Base-by-base conservation (phyloP, 2,329 filamentous ascomycete genomes). In the Arthrobotrys pseudoclavata region DNA sequence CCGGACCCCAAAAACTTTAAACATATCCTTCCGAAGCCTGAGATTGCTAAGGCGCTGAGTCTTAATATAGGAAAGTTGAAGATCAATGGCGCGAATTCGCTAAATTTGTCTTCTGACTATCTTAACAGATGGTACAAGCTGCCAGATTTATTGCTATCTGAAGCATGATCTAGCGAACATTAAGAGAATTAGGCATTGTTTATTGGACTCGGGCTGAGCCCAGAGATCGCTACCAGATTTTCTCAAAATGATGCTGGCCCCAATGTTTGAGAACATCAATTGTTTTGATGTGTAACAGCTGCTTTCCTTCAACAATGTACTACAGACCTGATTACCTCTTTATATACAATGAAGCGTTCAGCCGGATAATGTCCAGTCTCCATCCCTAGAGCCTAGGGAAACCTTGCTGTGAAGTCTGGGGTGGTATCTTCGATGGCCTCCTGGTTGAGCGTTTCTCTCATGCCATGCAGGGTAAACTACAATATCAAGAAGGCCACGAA, bases 181-280 rank as follows among this genome's bases (percentile, higher is more conserved):
- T 3, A 5, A 22, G 7, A 7, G 26, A n/a, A 20, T 7, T 55
- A 70, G 64, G 48, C 3, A 61, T 89, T 29, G 94, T 94, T 82
- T 93, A 96, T 83, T 96, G 93, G 92, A 96, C 93, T 4, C 87
- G 89, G 64, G 86, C 95, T 57, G 88, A 91, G 1, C 66, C 91
- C 9, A 88, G 88, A 5, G 85, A 89, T 87, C 86, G 26, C 86
- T 94, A 42, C 90, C 91, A 0, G 84, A 86, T 7, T 92, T 95
- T 82, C 91, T 96, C 60, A 88, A 87, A 69, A 92, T 94, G 80
- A 90, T 91, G 18, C 88, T 96, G 92, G 92, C 85, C 87, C 0
- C 84, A 88, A 29, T 91, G 93, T 80, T 84, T 96, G 60, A 88
- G 93, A 68, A 88, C 89, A 79, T 92, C 94, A 89, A 90, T 75